Base-by-base conservation (phyloP, 176 grass and related monocot genomes). In the Elaeis guineensis region DNA sequence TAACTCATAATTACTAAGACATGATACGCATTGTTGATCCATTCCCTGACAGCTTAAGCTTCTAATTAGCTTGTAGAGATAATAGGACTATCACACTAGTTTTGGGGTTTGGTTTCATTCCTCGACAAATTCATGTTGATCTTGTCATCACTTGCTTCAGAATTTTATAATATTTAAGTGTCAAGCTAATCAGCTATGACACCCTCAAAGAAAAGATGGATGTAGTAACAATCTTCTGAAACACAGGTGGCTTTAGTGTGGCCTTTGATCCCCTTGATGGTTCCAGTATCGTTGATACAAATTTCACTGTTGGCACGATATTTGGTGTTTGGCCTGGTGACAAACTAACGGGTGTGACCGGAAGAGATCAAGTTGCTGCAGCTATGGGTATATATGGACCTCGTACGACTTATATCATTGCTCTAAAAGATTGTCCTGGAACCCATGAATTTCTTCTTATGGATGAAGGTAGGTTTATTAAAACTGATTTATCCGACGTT, bases 331-430 rank as follows among this genome's bases (percentile, higher is more conserved):
- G 94, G 94, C 94, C 94, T 0, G 88, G 94, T 5, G 94, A 93
- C 58, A 98, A 98, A 70, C 81, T 98, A 17, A 89, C 94, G 0
- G 94, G 84, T 2, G 65, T 98, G 62, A 93, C 94, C 12, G 94
- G 94, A 15, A 74, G 20, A 14, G 94, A 93, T 32, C 85, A 98
- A 59, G 94, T 81, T 0, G 94, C 88, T 0, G 85, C 94, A 0
- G 94, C 94, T 7, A 98, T 98, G 94, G 94, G 94, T 22, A 98
- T 98, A 62, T 98, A 93, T 5, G 94, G 94, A 77, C 94, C 94
- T 51, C 94, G 94, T 24, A 89, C 94, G 0, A 93, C 88, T 16
- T 98, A 86, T 54, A 59, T 98, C 5, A 57, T 98, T 48, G 94
- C 94, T 32, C 87, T 98, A 49, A 98, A 98, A 69, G 94, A 92